Conservation (phyloP, 345 rosid genomes). For the Bruguiera gymnorhiza region DNA sequence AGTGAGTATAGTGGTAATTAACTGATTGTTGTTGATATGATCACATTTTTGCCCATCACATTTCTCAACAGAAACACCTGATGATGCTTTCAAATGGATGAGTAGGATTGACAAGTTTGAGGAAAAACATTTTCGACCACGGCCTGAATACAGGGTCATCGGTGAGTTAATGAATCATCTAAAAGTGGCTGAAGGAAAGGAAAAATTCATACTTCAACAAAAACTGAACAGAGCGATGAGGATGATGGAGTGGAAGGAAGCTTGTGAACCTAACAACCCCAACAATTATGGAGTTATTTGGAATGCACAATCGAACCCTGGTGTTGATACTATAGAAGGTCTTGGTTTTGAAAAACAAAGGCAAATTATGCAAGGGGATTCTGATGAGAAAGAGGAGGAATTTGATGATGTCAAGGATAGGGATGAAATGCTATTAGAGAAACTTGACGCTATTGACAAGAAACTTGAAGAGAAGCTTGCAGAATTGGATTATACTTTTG, state of each 20-base stretch:
- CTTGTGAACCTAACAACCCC: conserved; percentile 84
- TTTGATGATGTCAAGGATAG: conserved; percentile 93
- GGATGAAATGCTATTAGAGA: conserved; percentile 67
- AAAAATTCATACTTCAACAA: conserved; percentile 79
- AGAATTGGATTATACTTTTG: conserved; percentile 84
- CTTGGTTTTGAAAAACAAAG: conserved; percentile 42
- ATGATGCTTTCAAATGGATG: conserved; percentile 80
- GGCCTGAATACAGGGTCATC: conserved; percentile 79
- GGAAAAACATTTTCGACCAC: conserved; percentile 66
- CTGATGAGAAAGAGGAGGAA: conserved; percentile 60
- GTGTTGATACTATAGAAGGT: conserved; percentile 28
- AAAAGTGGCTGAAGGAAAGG: conserved; percentile 84
- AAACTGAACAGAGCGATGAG: conserved; percentile 86
- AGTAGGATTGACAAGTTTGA: conserved; percentile 71
- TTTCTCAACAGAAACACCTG: conserved; percentile 55
- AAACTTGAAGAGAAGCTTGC: conserved; percentile 81
- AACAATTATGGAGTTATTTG: conserved; percentile 67
- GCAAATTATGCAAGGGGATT: conserved; percentile 24
- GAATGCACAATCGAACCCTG: conserved; percentile 38
- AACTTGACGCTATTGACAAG: conserved; percentile 76
- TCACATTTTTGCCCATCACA: not conserved
- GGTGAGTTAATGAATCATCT: conserved; percentile 83
- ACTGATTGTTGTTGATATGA: too few relatives aligned
- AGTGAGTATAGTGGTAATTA: too few relatives aligned
- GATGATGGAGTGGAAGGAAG: conserved; percentile 80